phyloP scores from a whole-genome alignment of 345 rosid species.

The Balakata baccata region DNA sequence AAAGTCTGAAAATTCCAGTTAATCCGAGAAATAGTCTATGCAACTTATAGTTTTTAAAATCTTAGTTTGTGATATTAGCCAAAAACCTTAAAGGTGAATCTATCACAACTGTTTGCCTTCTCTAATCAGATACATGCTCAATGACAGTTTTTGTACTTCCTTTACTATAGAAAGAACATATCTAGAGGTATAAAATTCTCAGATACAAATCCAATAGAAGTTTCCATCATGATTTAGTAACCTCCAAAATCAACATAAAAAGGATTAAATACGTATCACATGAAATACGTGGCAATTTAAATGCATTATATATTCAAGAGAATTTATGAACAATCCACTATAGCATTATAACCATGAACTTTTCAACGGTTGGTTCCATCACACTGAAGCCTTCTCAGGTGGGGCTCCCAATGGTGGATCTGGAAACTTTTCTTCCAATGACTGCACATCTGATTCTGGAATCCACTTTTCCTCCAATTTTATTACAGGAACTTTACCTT shows the following conservation, averaged over 20 bases:
- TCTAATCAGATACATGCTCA: neutral
- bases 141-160: neutral
- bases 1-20: neutral
- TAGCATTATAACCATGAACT: neutral
- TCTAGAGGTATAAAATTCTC: neutral
- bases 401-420: constrained; percentile 76
- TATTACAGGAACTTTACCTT: constrained; percentile 88
- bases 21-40: neutral
- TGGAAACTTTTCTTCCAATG: constrained; percentile 82
- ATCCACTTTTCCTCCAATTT: constrained; percentile 87
- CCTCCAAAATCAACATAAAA: neutral
- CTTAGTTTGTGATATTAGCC: neutral
- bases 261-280: neutral
- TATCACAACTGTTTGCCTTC: neutral
- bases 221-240: neutral
- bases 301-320: neutral
- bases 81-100: constrained; percentile 1
- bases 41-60: neutral
- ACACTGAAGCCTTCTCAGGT: constrained; percentile 66
- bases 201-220: neutral
- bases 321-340: neutral
- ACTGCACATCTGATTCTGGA: constrained; percentile 85
- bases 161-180: neutral
- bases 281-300: neutral
- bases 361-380: neutral